Conservation (phyloP, 768 basidiomycete species). For the Lactarius hengduanensis region DNA sequence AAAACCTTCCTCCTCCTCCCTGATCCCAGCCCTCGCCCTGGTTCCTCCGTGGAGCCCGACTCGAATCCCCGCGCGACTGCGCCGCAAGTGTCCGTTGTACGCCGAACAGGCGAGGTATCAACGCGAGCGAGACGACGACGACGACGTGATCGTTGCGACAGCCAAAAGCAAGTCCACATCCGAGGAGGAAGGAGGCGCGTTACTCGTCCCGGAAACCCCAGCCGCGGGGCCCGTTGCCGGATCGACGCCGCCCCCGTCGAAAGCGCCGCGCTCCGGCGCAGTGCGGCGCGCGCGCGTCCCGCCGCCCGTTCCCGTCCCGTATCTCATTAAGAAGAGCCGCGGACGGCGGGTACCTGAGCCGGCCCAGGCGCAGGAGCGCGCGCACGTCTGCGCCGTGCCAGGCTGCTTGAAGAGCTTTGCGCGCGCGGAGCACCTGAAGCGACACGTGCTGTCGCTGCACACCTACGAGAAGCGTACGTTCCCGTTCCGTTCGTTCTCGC, state of each 20-base stretch:
- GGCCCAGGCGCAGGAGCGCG: conserved; percentile 40
- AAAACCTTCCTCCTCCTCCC: not conserved
- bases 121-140: not conserved
- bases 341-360: conserved; percentile 64
- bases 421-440: conserved; percentile 76
- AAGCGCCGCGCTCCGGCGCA: not conserved
- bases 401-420: conserved; percentile 81
- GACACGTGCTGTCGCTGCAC: conserved; percentile 78
- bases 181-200: not conserved
- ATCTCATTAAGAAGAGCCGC: conserved; percentile 76
- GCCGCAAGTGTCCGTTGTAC: conserved; percentile 23
- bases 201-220: not conserved
- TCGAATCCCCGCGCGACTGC: conserved; percentile 21
- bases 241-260: not conserved
- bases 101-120: not conserved
- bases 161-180: not conserved
- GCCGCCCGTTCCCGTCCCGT: conserved; percentile 68
- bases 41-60: conserved; percentile 13
- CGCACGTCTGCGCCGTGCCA: conserved; percentile 63
- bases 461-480: conserved; percentile 80
- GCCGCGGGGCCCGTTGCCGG: not conserved
- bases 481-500: not conserved
- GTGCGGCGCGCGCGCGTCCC: conserved; percentile 6
- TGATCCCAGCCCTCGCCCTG: not conserved
- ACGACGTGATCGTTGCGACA: not conserved